Conservation (phyloP, 176 grass and related monocot species). For the Areca catechu region DNA sequence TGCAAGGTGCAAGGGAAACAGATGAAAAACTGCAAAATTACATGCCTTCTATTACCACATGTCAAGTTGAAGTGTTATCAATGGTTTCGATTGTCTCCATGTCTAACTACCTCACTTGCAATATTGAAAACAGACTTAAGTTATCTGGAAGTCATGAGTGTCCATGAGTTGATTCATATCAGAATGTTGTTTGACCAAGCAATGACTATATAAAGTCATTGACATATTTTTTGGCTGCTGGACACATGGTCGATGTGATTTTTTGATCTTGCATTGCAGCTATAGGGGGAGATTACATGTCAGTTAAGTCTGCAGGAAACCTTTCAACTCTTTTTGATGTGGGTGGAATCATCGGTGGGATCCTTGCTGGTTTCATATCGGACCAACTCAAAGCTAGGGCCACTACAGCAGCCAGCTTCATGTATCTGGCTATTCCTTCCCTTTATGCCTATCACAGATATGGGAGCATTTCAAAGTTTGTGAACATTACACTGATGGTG, state of each 20-base stretch:
- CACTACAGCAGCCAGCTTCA: constrained; percentile 50
- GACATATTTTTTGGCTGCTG: too few species aligned
- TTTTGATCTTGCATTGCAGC: constrained; percentile 13
- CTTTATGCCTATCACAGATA: constrained; percentile 48
- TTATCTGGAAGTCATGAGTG: too few species aligned
- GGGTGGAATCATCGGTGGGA: constrained; percentile 57
- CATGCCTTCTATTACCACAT: too few species aligned
- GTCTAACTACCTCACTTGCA: too few species aligned
- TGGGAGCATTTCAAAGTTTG: constrained; percentile 34
- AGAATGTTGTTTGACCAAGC: too few species aligned
- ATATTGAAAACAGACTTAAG: too few species aligned
- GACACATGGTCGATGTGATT: neutral
- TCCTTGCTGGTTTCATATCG: constrained; percentile 53
- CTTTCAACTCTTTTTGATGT: constrained; percentile 57
- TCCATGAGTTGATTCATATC: too few species aligned
- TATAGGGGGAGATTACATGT: constrained; percentile 46
- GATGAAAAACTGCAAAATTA: too few species aligned
- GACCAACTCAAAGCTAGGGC: constrained; percentile 61
- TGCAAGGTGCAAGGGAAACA: too few species aligned
- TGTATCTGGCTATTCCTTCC: constrained; percentile 48
- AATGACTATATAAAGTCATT: too few species aligned
- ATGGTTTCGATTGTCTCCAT: too few species aligned
- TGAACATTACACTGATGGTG: constrained; percentile 51
- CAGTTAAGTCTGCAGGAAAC: constrained; percentile 48
- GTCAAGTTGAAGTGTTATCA: too few species aligned